These are phyloP conservation scores for Amylocarpus encephaloides DNA, from an alignment of 2,329 filamentous ascomycete genomes.

Conservation along the genomic window DNA sequence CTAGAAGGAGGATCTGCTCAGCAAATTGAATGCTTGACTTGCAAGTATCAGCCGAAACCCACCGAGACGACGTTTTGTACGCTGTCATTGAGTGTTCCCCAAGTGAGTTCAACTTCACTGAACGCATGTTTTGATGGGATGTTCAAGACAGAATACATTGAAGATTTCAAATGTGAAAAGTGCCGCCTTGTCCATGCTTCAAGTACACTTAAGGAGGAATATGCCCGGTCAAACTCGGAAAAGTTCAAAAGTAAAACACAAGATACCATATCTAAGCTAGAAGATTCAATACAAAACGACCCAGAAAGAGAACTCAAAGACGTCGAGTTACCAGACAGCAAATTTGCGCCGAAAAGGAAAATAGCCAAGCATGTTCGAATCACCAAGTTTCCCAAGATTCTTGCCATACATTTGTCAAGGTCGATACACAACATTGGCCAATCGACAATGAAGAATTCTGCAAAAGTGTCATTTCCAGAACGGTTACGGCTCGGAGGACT, in stretches of 20 bases:
- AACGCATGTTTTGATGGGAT: conserved; percentile 88
- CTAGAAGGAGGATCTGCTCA: conserved; percentile 89
- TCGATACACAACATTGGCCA: conserved; percentile 80
- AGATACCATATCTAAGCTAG: conserved; percentile 57
- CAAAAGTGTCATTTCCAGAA: conserved; percentile 90
- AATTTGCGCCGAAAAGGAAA: conserved; percentile 68
- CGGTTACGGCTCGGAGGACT: conserved; percentile 75
- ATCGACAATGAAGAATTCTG: conserved; percentile 83
- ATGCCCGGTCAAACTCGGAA: conserved; percentile 48
- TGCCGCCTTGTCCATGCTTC: conserved; percentile 81
- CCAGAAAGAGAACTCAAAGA: conserved; percentile 71
- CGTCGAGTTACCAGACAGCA: conserved; percentile 67
- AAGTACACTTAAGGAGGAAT: conserved; percentile 51
- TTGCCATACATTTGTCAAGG: conserved; percentile 86
- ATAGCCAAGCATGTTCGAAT: conserved; percentile 88
- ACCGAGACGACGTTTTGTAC: conserved; percentile 83
- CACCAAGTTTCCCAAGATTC: conserved; percentile 77
- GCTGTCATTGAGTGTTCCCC: conserved; percentile 84
- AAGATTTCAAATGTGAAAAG: conserved; percentile 93
- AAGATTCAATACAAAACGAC: conserved; percentile 66
- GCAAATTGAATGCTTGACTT: conserved; percentile 89
- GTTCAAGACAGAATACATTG: conserved; percentile 91
- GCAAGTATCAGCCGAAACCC: conserved; percentile 81
- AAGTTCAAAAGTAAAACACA: conserved; percentile 45
- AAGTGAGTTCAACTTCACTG: conserved; percentile 71